These are phyloP conservation scores for Colletotrichum euphorbiae DNA, from an alignment of 2,329 filamentous ascomycete genomes.

Conservation along the genomic window DNA sequence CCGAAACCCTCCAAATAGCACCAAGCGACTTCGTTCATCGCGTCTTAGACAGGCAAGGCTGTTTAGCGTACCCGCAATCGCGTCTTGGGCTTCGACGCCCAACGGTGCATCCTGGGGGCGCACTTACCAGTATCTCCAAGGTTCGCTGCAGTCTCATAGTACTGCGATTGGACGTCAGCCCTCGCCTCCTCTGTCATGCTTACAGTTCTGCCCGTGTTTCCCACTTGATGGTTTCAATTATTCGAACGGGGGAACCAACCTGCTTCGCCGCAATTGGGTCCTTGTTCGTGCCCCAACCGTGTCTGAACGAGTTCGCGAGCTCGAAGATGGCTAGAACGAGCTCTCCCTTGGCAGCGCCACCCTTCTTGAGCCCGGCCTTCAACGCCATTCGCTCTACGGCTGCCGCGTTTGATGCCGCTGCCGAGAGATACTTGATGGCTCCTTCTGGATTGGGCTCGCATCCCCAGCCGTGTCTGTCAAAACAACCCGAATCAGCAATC, in stretches of 20 bases:
- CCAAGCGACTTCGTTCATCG: constrained; percentile 97
- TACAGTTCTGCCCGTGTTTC: neutral
- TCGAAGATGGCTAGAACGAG: constrained; percentile 97
- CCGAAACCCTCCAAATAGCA: constrained; percentile 98
- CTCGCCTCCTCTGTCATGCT: constrained; percentile 1
- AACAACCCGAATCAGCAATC: constrained; percentile 12
- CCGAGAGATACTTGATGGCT: constrained; percentile 86
- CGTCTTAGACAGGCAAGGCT: constrained; percentile 67
- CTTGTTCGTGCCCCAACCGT: constrained; percentile 91
- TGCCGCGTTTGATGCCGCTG: constrained; percentile 91
- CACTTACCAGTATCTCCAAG: constrained; percentile 83
- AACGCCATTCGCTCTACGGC: constrained; percentile 87
- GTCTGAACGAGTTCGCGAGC: constrained; percentile 89
- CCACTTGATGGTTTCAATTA: neutral
- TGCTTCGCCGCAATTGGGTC: constrained; percentile 87
- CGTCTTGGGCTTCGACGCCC: constrained; percentile 30
- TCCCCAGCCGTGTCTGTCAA: constrained; percentile 88
- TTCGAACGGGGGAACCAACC: constrained; percentile 55
- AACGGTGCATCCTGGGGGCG: constrained; percentile 6
- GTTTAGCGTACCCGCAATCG: constrained; percentile 28
- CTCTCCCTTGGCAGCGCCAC: constrained; percentile 94
- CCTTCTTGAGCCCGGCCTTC: constrained; percentile 88
- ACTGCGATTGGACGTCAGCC: constrained; percentile 62
- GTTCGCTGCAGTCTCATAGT: constrained; percentile 98
- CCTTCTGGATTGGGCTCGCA: constrained; percentile 76